Base-by-base conservation (phyloP, 75 land plant genomes). In the Larix kaempferi region DNA sequence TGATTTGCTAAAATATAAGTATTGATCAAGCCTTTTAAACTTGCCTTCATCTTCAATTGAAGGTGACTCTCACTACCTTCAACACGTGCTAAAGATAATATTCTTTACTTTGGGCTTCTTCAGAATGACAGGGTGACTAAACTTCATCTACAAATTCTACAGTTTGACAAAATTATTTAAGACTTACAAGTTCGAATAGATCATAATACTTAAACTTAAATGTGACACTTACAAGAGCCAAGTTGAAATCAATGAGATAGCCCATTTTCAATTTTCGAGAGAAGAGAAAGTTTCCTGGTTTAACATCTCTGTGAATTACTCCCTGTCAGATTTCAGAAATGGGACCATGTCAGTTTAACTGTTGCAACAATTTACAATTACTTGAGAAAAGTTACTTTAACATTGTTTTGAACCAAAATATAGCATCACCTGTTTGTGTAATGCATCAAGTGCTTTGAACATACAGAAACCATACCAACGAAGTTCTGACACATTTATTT, bases 231-330 rank as follows among this genome's bases (percentile, higher is more conserved):
- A 97, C 99, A 88, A 69, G 37, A 35, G 95, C 99, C 64, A 97
- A 90, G 77, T 97, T 94, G 82, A 97, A 97, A 83, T 97, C 99
- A 27, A 97, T 94, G 26, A 97, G 88, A 62, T 86, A 94, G 21
- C 98, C 99, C 77, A 79, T 85, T 56, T 77, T 83, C 26, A 77
- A 77, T 72, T 76, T 81, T 5, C 95, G 84, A 72, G 95, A 97
- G 69, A 92, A 97, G 33, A 97, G 93, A 58, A 97, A 97, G 71
- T 97, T 97, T 11, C 99, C 99, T 77, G 99, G 99, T 75, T 97
- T 97, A 15, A 97, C 88, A 83, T 97, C 99, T 73, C 95, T 88
- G 59, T 94, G 99, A 11, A 92, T 87, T 17, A 97, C 75, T 35
- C 92, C 92, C 99, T 97, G 87, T 52, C 87, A 56, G 69, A 59